phyloP scores from a whole-genome alignment of 495 filamentous ascomycete genomes.

The Mycothermus thermophilus region DNA sequence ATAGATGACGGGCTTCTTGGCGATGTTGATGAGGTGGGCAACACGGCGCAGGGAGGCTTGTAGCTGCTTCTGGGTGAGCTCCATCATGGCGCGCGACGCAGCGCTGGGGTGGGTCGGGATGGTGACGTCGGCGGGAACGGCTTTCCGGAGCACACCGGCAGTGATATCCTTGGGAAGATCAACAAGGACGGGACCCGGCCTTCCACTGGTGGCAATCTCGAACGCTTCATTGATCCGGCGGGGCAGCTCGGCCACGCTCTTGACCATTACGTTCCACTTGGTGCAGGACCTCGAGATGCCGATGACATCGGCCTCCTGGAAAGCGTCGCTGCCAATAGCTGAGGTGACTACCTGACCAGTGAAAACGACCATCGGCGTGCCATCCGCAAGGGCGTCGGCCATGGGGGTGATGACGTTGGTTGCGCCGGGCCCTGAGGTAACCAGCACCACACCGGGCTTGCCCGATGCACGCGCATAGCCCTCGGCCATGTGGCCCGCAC shows the following conservation, averaged over 20 bases:
- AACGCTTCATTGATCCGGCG: constrained; percentile 73
- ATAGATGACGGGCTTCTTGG: constrained; percentile 67
- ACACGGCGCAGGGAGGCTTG: constrained; percentile 46
- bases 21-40: constrained; percentile 53
- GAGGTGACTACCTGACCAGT: constrained; percentile 60
- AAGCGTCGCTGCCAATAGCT: constrained; percentile 66
- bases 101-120: constrained; percentile 56
- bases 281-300: constrained; percentile 68
- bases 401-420: constrained; percentile 71
- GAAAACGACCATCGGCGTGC: constrained; percentile 68
- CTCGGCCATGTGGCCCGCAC: constrained; percentile 70
- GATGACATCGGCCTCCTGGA: constrained; percentile 67
- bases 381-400: constrained; percentile 66
- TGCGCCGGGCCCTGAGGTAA: constrained; percentile 66
- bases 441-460: constrained; percentile 62
- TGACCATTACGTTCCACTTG: constrained; percentile 80
- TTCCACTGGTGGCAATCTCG: constrained; percentile 63
- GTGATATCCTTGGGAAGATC: constrained; percentile 73
- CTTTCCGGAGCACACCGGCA: constrained; percentile 45
- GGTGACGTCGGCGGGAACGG: constrained; percentile 53
- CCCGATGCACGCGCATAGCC: constrained; percentile 65
- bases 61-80: constrained; percentile 44
- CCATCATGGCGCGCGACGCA: constrained; percentile 50
- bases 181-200: constrained; percentile 67
- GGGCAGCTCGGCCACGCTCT: constrained; percentile 64